Conservation (phyloP, 257 asterid species). For the Forsythia viridissima region DNA sequence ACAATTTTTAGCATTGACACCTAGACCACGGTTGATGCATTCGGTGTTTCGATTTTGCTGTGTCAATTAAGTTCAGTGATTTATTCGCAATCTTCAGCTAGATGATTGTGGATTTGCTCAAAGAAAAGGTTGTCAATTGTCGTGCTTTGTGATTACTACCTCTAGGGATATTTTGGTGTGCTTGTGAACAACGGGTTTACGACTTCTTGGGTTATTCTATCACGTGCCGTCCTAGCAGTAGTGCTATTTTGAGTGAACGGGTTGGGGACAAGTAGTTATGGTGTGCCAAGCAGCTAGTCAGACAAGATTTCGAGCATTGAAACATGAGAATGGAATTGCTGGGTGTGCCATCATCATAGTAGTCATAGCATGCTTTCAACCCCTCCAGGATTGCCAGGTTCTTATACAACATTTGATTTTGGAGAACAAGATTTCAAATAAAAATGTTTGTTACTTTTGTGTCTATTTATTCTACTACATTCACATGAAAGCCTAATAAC, state of each 20-base stretch:
- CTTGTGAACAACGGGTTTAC: slow-evolving; percentile 18
- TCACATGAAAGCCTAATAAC: slow-evolving; percentile 22
- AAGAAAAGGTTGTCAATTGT: not conserved
- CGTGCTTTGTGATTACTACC: slow-evolving; percentile 13
- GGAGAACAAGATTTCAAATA: not conserved
- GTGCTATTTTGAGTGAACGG: slow-evolving; percentile 41
- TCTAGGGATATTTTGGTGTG: slow-evolving; percentile 24
- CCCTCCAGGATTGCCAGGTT: slow-evolving; percentile 97
- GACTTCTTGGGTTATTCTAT: slow-evolving; percentile 7
- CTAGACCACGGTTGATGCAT: not conserved
- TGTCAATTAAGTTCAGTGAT: slow-evolving; percentile 2
- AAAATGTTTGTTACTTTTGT: slow-evolving; percentile 1
- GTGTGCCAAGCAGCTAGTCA: slow-evolving; percentile 97
- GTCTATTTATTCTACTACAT: not conserved
- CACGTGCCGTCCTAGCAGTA: not conserved
- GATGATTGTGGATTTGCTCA: slow-evolving; percentile 9
- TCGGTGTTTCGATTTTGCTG: not conserved
- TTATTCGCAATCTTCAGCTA: slow-evolving; percentile 1
- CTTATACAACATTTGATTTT: slow-evolving; percentile 3
- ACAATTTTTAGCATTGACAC: not conserved
- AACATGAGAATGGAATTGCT: slow-evolving; percentile 78
- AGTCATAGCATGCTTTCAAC: slow-evolving; percentile 95
- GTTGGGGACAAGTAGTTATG: slow-evolving; percentile 80
- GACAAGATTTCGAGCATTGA: slow-evolving; percentile 93
- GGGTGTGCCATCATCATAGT: slow-evolving; percentile 51